Base-by-base conservation (phyloP, 2,329 filamentous ascomycete species). In the Corynespora cassiicola region DNA sequence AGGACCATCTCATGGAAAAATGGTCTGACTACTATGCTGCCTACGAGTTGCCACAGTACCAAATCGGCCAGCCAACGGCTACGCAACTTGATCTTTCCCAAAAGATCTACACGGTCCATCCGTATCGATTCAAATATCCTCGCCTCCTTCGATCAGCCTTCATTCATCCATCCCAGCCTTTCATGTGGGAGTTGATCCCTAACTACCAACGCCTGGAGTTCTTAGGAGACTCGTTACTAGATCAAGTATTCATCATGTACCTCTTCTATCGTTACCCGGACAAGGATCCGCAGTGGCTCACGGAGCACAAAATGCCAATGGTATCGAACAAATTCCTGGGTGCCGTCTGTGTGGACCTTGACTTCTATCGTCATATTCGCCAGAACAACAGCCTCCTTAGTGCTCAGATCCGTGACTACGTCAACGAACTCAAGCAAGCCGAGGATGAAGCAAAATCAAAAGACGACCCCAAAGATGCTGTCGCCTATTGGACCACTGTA, bases 241-340 rank as follows among this genome's bases (percentile, higher is more conserved):
- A 96, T 61, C 87, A 92, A 82, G 86, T 78, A 8, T 89, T 86
- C 56, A 85, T 97, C 37, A 87, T 91, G 54, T 84, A 88, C 54
- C 77, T 99, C 4, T 97, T 90, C 70, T 78, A 84, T 52, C 77
- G 75, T 3, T 90, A 87, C 54, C 90, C 90, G 0, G 74, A 81
- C 34, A 88, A 86, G 41, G 90, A 96, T 58, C 92, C 94, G 0
- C 91, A 97, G 64, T 97, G 92, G 92, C 76, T 99, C 42, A 97
- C 94, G 0, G 94, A 97, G 69, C 92, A 97, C 76, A 97, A 97
- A 72, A 96, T 95, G 85, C 90, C 91, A n/a, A 96, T 99, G 88
- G 91, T 94, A 0, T 94, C 89, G 36, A 99, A 99, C 71, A 90
- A 91, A 45, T 99, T 97, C 61, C 78, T 96, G 1, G 90, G 88